Percentiles rank a stretch among this genome's conserved stretches.
Evolutionary conservation across 1,284 basidiomycete species (phyloP).

Genomic region (Grifola frondosa): DNA sequence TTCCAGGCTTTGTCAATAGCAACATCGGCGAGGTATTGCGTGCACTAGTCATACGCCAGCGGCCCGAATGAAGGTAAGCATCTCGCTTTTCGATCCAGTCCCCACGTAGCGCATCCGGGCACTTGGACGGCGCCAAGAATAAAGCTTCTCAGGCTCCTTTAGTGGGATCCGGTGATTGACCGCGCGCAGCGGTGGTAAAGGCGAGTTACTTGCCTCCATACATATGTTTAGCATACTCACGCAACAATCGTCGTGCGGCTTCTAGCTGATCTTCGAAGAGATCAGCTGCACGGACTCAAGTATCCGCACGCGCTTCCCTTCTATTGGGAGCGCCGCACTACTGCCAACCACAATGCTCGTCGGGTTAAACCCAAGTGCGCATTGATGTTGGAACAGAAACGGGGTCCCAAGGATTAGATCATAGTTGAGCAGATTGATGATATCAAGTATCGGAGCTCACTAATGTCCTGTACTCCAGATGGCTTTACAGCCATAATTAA

Average conservation of each 20-base stretch:
- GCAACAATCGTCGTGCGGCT: not conserved
- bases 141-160: not conserved
- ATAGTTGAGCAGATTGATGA: slow-evolving; percentile 29
- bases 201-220: slow-evolving; percentile 1
- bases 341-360: slow-evolving; percentile 19
- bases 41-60: not conserved
- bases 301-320: slow-evolving; percentile 11
- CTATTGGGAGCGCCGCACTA: slow-evolving; percentile 9
- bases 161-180: slow-evolving; percentile 1
- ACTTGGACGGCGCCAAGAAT: slow-evolving; percentile 1
- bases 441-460: slow-evolving; percentile 28
- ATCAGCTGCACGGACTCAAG: slow-evolving; percentile 1
- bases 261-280: not conserved
- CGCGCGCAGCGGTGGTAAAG: not conserved
- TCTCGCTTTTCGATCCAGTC: not conserved
- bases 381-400: slow-evolving; percentile 25
- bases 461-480: slow-evolving; percentile 32
- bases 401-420: slow-evolving; percentile 30
- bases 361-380: slow-evolving; percentile 23
- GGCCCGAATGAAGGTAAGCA: slow-evolving; percentile 1
- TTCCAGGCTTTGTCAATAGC: not conserved
- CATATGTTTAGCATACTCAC: not conserved
- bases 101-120: not conserved
- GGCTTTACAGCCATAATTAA: slow-evolving; percentile 5
- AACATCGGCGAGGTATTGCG: slow-evolving; percentile 1